Evolutionary conservation across 805 yeast genomes (phyloP).

Genomic region (Kuraishia piskuri): DNA sequence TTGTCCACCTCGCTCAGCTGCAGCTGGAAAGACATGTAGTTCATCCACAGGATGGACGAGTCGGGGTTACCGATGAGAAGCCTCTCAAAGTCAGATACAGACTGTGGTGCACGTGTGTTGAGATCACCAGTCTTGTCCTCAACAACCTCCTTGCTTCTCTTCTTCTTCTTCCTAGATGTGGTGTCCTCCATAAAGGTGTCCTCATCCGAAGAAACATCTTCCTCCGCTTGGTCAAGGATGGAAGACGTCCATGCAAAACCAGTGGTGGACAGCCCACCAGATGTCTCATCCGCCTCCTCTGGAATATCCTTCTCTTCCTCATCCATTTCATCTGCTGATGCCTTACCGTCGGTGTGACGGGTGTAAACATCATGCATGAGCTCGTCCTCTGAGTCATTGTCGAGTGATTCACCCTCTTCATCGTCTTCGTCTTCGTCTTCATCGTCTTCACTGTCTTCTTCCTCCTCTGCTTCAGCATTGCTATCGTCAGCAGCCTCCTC

Average conservation of each 20-base stretch:
- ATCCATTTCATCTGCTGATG: constrained; percentile 20
- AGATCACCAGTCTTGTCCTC: constrained; percentile 84
- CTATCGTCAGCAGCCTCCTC: constrained; percentile 14
- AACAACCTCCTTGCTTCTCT: constrained; percentile 29
- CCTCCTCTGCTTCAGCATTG: constrained; percentile 11
- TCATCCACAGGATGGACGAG: constrained; percentile 94
- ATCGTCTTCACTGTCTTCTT: constrained; percentile 11
- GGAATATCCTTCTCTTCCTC: constrained; percentile 14
- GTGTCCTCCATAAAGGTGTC: constrained; percentile 29
- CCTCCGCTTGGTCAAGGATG: constrained; percentile 72
- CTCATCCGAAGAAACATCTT: constrained; percentile 43
- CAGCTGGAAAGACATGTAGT: constrained; percentile 95
- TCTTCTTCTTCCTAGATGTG: constrained; percentile 38
- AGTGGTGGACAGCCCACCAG: constrained; percentile 64
- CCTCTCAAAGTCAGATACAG: constrained; percentile 87
- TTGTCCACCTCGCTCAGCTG: constrained; percentile 90
- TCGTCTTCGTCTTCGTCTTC: constrained; percentile 9
- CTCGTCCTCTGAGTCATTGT: constrained; percentile 12
- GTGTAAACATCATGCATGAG: constrained; percentile 1
- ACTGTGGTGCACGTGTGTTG: constrained; percentile 81
- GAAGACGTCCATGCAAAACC: constrained; percentile 97
- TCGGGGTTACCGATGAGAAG: constrained; percentile 86
- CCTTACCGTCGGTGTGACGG: constrained; percentile 13
- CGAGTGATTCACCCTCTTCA: constrained; percentile 11
- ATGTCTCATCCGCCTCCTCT: constrained; percentile 11